Evolutionary conservation across 2,329 filamentous ascomycete species (phyloP).

Genomic region (Phaeosphaeriaceae sp.): DNA sequence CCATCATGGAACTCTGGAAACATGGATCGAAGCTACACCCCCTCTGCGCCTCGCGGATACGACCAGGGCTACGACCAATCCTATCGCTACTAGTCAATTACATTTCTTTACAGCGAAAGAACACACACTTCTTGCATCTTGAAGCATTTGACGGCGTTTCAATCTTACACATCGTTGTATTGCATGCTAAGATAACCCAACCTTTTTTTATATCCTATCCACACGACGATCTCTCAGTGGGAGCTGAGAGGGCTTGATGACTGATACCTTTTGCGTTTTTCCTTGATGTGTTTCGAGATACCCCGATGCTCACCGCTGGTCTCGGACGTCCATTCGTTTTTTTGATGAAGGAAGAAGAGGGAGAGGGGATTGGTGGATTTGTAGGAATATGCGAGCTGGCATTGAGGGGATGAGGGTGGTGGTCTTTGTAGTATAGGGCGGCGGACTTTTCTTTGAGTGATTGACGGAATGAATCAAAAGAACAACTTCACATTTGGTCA

Average conservation of each 20-base stretch:
- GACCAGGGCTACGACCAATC: constrained; percentile 19
- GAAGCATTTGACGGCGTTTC: constrained; percentile 11
- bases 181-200: constrained; percentile 18
- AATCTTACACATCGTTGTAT: constrained; percentile 13
- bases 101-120: not conserved
- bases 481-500: not conserved
- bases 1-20: constrained; percentile 33
- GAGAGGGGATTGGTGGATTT: not conserved
- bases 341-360: constrained; percentile 8
- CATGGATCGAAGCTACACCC: constrained; percentile 23
- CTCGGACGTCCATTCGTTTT: constrained; percentile 44
- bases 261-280: constrained; percentile 10
- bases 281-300: constrained; percentile 41
- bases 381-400: not conserved
- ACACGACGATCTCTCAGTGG: not conserved
- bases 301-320: constrained; percentile 38
- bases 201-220: not conserved
- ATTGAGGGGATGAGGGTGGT: not conserved
- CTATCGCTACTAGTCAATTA: constrained; percentile 18
- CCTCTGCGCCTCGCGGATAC: constrained; percentile 26
- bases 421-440: not conserved
- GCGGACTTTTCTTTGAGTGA: not conserved
- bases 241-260: constrained; percentile 7
- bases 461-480: not conserved
- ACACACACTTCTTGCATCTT: constrained; percentile 4